phyloP scores from a whole-genome alignment of 2,329 filamentous ascomycete species.

The Akanthomyces dipterigenus region DNA sequence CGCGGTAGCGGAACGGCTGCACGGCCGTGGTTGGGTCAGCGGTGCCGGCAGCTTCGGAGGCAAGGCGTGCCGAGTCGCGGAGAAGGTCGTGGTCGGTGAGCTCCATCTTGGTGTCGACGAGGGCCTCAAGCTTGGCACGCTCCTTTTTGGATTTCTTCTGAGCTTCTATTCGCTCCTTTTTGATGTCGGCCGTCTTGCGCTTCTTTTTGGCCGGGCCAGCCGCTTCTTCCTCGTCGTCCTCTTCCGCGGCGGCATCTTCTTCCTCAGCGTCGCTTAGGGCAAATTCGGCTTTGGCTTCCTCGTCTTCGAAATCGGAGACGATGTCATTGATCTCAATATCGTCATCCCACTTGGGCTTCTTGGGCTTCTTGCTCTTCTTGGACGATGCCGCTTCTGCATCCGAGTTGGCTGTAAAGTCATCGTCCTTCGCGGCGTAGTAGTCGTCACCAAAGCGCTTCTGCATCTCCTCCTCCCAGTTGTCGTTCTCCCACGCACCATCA shows the following conservation, averaged over 20 bases:
- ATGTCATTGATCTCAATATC: constrained; percentile 96
- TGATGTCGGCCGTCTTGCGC: constrained; percentile 54
- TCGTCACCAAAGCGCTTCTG: constrained; percentile 77
- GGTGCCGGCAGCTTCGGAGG: constrained; percentile 14
- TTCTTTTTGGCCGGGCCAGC: constrained; percentile 46
- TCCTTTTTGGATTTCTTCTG: constrained; percentile 74
- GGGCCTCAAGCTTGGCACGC: constrained; percentile 73
- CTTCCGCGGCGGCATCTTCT: constrained; percentile 30
- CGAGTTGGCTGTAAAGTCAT: constrained; percentile 57
- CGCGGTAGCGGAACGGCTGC: constrained; percentile 75
- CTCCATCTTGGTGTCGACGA: constrained; percentile 76
- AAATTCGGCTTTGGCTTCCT: constrained; percentile 45
- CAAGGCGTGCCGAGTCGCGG: constrained; percentile 36
- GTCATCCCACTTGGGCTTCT: constrained; percentile 77
- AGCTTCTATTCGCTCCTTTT: constrained; percentile 49
- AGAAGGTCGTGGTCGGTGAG: constrained; percentile 60
- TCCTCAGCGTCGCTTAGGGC: constrained; percentile 43
- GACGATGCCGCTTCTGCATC: constrained; percentile 54
- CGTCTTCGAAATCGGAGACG: constrained; percentile 76
- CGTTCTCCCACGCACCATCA: constrained; percentile 82
- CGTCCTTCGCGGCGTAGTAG: constrained; percentile 75
- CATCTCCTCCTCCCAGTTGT: constrained; percentile 90
- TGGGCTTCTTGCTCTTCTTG: constrained; percentile 40
- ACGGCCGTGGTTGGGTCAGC: not conserved
- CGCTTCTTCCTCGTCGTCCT: constrained; percentile 32